These are phyloP conservation scores for Geranium incanum DNA, from an alignment of 441 rosid species.

Conservation along the genomic window DNA sequence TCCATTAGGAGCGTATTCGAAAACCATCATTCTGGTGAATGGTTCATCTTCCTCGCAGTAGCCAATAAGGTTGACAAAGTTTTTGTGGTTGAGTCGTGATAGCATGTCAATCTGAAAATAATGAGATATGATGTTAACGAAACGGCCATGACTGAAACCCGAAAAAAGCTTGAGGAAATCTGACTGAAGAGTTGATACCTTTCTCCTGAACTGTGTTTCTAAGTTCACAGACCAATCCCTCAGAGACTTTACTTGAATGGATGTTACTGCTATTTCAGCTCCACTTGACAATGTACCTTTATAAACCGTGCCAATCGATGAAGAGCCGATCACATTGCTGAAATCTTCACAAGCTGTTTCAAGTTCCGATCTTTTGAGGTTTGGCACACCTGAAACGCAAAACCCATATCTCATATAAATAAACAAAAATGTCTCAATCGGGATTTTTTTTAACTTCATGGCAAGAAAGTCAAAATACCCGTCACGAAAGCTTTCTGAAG, in stretches of 20 bases:
- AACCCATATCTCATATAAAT: conserved; percentile 12
- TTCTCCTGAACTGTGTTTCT: conserved; percentile 50
- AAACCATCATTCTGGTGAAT: conserved; percentile 69
- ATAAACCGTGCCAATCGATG: conserved; percentile 45
- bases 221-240: conserved; percentile 48
- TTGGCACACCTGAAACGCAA: conserved; percentile 49
- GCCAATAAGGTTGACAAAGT: conserved; percentile 55
- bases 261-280: conserved; percentile 53
- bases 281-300: conserved; percentile 65
- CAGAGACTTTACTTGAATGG: conserved; percentile 32
- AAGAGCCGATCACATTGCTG: conserved; percentile 54
- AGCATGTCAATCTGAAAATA: conserved; percentile 39
- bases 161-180: too few species aligned
- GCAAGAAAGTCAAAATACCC: conserved; percentile 31
- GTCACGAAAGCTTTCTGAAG: conserved; percentile 57
- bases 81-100: conserved; percentile 55
- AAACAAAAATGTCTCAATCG: background rate
- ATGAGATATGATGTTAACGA: conserved; percentile 17
- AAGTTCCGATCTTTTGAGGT: conserved; percentile 51
- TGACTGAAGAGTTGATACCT: conserved; percentile 27
- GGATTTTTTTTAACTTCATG: too few species aligned
- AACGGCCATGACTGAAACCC: background rate
- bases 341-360: conserved; percentile 70
- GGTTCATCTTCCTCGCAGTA: conserved; percentile 52
- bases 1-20: conserved; percentile 66